Conservation (phyloP, 192 early-diverging fungal species). For the Coemansia reversa region DNA sequence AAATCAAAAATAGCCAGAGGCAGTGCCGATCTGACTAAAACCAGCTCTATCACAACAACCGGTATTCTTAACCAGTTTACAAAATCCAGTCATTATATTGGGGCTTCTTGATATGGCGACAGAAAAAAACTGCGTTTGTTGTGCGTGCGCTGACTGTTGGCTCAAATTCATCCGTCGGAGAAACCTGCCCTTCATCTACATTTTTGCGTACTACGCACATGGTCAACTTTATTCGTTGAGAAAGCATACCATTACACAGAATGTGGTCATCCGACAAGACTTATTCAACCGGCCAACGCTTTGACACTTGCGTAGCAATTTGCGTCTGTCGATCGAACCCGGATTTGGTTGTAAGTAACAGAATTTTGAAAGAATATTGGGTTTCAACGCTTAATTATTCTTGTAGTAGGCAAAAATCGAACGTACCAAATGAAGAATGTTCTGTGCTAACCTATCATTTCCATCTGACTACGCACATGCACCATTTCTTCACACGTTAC, state of each 20-base stretch:
- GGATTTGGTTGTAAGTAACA: not conserved
- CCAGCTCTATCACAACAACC: too few relatives aligned
- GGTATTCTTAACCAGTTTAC: not conserved
- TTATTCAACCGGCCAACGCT: too few relatives aligned
- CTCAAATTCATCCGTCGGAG: not conserved
- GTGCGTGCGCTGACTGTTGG: not conserved
- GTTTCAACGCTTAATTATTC: not conserved
- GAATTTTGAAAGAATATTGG: not conserved
- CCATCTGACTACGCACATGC: slow-evolving; percentile 2
- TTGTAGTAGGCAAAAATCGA: not conserved
- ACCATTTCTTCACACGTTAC: slow-evolving; percentile 4
- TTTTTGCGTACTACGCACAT: not conserved
- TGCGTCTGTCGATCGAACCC: not conserved
- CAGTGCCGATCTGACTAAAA: not conserved
- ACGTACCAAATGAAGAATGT: not conserved
- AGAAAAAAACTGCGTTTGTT: not conserved
- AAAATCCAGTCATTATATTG: not conserved
- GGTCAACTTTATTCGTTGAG: not conserved
- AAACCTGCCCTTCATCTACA: not conserved
- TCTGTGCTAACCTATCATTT: not conserved
- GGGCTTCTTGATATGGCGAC: not conserved
- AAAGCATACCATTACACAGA: not conserved
- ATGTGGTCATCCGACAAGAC: too few relatives aligned
- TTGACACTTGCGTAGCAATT: not conserved
- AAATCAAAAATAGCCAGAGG: not conserved